A percentile compares a stretch with the other conserved stretches of the same genome.
Conservation (phyloP, 257 asterid genomes). For the Linderniella brevidens region DNA sequence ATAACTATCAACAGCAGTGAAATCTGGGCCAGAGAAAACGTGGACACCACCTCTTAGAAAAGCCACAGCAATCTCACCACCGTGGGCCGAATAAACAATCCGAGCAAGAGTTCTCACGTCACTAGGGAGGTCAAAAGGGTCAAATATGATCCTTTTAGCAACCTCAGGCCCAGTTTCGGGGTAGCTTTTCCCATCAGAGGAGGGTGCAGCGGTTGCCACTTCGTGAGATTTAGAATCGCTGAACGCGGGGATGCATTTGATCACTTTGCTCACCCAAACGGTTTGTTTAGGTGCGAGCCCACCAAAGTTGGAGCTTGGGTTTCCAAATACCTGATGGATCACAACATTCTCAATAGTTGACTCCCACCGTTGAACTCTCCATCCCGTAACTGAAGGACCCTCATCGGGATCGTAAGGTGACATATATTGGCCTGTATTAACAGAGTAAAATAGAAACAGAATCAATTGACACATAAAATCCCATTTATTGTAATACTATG, state of each 20-base stretch:
- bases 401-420: constrained; percentile 99
- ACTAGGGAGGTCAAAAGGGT: constrained; percentile 96
- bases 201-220: constrained; percentile 20
- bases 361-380: constrained; percentile 99
- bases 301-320: constrained; percentile 66
- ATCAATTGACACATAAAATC: no score
- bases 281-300: constrained; percentile 94
- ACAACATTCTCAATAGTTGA: constrained; percentile 94
- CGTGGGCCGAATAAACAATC: constrained; percentile 93
- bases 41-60: constrained; percentile 84
- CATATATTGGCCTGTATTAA: constrained; percentile 90
- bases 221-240: constrained; percentile 43
- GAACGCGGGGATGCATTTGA: constrained; percentile 79
- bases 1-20: constrained; percentile 58
- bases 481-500: no score
- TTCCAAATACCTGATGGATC: constrained; percentile 93
- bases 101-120: constrained; percentile 95
- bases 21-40: constrained; percentile 73
- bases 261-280: constrained; percentile 93
- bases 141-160: constrained; percentile 58
- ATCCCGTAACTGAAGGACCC: constrained; percentile 96
- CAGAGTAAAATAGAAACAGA: constrained; percentile 7
- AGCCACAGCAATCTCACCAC: constrained; percentile 95
- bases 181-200: constrained; percentile 32
- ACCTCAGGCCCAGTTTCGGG: constrained; percentile 43